Percentiles rank a stretch among this genome's conserved stretches.
phyloP scores from a whole-genome alignment of 805 yeast genomes.

The Saccharomycodes ludwigii region DNA sequence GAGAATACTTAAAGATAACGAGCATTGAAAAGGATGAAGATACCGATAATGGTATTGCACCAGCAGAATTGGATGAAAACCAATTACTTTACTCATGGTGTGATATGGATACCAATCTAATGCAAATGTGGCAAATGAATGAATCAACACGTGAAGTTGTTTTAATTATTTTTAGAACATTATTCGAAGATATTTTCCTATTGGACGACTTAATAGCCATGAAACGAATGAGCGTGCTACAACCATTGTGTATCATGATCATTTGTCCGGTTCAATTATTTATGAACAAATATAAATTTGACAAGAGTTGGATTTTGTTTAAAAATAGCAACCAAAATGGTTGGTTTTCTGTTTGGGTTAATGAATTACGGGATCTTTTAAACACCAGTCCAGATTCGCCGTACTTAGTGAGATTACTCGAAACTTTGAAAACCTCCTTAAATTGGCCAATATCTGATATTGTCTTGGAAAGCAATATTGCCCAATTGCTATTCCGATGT shows the following conservation, averaged over 20 bases:
- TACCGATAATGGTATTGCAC: constrained; percentile 7
- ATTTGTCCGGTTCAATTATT: constrained; percentile 61
- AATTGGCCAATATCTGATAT: constrained; percentile 84
- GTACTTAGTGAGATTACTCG: constrained; percentile 56
- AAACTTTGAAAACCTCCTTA: constrained; percentile 78
- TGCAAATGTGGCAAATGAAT: constrained; percentile 60
- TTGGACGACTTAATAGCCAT: constrained; percentile 87
- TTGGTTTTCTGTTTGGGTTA: constrained; percentile 72
- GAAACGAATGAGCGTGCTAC: constrained; percentile 61
- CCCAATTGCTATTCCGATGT: constrained; percentile 49
- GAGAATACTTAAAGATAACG: constrained; percentile 38
- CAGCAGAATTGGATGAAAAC: constrained; percentile 9
- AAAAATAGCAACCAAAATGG: constrained; percentile 59
- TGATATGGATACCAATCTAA: constrained; percentile 70
- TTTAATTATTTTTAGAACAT: constrained; percentile 64
- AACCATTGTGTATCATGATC: constrained; percentile 74
- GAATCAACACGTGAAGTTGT: constrained; percentile 62
- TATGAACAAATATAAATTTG: constrained; percentile 46
- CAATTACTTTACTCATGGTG: constrained; percentile 64
- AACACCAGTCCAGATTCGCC: constrained; percentile 25
- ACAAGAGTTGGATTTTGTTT: constrained; percentile 35
- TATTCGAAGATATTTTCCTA: constrained; percentile 87
- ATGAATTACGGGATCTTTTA: constrained; percentile 22
- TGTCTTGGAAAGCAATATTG: constrained; percentile 51
- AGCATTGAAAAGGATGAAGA: constrained; percentile 11